These are phyloP conservation scores for Hyaloperonospora brassicae DNA, from an alignment of 352 stramenopile genomes.

Conservation along the genomic window DNA sequence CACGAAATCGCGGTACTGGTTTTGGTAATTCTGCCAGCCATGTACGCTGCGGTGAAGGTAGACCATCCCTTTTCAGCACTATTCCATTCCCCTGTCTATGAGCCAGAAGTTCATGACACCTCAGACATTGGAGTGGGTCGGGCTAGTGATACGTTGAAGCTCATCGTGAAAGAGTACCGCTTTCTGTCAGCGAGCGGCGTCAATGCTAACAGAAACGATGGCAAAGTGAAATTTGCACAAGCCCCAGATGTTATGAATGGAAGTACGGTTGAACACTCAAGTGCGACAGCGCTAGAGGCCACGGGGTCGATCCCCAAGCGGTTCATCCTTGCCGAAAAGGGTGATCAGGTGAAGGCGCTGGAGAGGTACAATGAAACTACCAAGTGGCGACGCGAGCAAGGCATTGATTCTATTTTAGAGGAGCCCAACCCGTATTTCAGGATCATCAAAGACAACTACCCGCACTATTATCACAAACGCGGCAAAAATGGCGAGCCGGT, in stretches of 20 bases:
- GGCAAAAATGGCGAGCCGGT: conserved; percentile 71
- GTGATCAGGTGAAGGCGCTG: conserved; percentile 51
- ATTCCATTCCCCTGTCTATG: conserved; percentile 34
- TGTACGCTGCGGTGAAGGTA: conserved; percentile 65
- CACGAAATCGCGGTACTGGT: conserved; percentile 52
- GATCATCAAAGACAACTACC: conserved; percentile 88
- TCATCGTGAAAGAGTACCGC: conserved; percentile 69
- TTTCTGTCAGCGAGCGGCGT: conserved; percentile 24
- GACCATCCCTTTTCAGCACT: conserved; percentile 64
- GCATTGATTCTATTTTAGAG: conserved; percentile 71
- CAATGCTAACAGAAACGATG: conserved; percentile 26
- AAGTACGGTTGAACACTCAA: conserved; percentile 8
- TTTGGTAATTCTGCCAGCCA: conserved; percentile 48
- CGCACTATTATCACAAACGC: conserved; percentile 86
- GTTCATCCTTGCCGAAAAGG: conserved; percentile 74
- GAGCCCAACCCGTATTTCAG: conserved; percentile 61
- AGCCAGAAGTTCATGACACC: conserved; percentile 19
- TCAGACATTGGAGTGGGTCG: conserved; percentile 13
- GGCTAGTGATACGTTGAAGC: conserved; percentile 46
- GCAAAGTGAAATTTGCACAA: conserved; percentile 5
- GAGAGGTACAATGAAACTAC: conserved; percentile 66
- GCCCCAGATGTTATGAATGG: conserved; percentile 1
- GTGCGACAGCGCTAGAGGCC: conserved; percentile 20
- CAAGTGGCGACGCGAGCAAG: conserved; percentile 72
- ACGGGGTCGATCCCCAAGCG: conserved; percentile 42